Percentiles rank a stretch among this genome's conserved stretches.
phyloP scores from a whole-genome alignment of 345 rosid genomes.

The Eutrema yunnanense region DNA sequence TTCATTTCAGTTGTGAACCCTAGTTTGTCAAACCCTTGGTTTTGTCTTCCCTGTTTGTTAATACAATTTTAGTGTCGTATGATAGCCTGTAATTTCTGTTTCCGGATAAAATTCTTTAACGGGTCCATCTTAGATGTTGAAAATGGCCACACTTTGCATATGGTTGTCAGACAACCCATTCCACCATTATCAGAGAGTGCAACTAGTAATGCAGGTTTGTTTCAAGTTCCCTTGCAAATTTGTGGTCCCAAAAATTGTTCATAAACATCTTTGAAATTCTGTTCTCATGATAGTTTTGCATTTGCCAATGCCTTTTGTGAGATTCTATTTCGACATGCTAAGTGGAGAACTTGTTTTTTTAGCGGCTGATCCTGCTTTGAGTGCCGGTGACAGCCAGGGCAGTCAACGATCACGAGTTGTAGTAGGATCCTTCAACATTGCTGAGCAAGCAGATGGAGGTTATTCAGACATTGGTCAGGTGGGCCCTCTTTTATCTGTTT shows the following conservation, averaged over 20 bases:
- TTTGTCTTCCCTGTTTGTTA: neutral
- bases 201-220: constrained; percentile 40
- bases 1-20: neutral
- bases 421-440: constrained; percentile 49
- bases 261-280: neutral
- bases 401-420: constrained; percentile 41
- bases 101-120: constrained; percentile 14
- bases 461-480: constrained; percentile 50
- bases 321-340: neutral
- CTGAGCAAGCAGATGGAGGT: constrained; percentile 48
- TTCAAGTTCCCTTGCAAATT: neutral
- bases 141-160: constrained; percentile 57
- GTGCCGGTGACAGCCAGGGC: constrained; percentile 33
- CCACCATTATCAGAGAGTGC: constrained; percentile 38
- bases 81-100: neutral
- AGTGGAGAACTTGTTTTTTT: constrained; percentile 13
- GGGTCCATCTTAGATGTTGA: constrained; percentile 44
- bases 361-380: constrained; percentile 39
- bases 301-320: neutral
- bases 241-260: neutral
- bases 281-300: neutral
- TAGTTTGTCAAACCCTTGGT: neutral
- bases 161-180: constrained; percentile 53
- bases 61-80: neutral
- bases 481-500: neutral